Evolutionary conservation across 768 basidiomycete species (phyloP).

Genomic region (Lentinula aciculospora): DNA sequence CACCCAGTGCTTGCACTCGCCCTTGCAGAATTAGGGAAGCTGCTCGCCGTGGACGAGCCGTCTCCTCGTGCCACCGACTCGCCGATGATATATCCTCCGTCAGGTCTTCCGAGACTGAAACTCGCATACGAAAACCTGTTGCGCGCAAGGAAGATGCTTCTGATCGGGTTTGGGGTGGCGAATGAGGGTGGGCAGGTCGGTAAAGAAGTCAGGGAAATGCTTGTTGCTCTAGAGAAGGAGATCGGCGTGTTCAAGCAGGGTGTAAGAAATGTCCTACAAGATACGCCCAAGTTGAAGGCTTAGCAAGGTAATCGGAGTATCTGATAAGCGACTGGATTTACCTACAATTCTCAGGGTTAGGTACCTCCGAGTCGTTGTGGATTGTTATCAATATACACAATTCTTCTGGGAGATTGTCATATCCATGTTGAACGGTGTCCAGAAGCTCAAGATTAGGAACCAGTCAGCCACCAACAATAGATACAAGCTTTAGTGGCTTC

Average conservation of each 20-base stretch:
- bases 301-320: not conserved
- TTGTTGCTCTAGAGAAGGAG: constrained; percentile 68
- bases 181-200: constrained; percentile 75
- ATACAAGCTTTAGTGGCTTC: too few relatives aligned
- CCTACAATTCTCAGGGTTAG: too few relatives aligned
- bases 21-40: constrained; percentile 74
- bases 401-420: not conserved
- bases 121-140: constrained; percentile 62
- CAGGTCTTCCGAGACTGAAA: constrained; percentile 55
- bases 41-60: constrained; percentile 76
- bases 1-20: constrained; percentile 79
- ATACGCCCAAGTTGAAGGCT: constrained; percentile 19
- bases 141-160: constrained; percentile 53
- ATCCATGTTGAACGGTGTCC: not conserved
- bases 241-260: constrained; percentile 64
- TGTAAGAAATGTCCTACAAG: constrained; percentile 48
- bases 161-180: constrained; percentile 64
- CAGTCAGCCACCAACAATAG: too few relatives aligned
- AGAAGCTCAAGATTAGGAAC: not conserved
- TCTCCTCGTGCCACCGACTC: constrained; percentile 25
- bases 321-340: not conserved
- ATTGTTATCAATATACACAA: not conserved
- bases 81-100: constrained; percentile 51
- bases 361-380: too few relatives aligned
- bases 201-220: constrained; percentile 47